Conservation (phyloP, 768 basidiomycete genomes). For the Hemileccinum impolitum region DNA sequence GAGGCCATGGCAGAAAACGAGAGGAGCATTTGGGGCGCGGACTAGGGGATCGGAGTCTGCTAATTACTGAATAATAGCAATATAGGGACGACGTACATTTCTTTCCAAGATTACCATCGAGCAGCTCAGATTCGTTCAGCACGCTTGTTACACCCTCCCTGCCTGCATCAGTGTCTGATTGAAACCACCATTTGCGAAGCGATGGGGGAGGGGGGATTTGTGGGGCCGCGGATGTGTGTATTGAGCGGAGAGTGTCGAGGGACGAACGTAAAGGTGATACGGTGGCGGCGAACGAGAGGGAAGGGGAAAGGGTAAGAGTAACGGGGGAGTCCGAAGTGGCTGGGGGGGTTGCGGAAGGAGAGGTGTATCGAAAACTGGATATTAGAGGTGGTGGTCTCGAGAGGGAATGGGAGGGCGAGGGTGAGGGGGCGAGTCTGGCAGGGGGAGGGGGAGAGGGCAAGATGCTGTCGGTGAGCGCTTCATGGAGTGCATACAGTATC, state of each 20-base stretch:
- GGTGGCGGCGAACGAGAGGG: slow-evolving; percentile 20
- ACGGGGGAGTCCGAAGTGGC: slow-evolving; percentile 23
- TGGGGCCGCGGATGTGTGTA: slow-evolving; percentile 29
- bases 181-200: slow-evolving; percentile 49
- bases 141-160: slow-evolving; percentile 33
- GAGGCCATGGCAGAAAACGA: slow-evolving; percentile 95
- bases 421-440: slow-evolving; percentile 40
- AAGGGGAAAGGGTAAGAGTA: slow-evolving; percentile 13
- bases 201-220: slow-evolving; percentile 23
- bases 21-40: slow-evolving; percentile 72
- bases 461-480: slow-evolving; percentile 43
- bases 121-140: slow-evolving; percentile 47
- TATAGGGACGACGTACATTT: slow-evolving; percentile 53
- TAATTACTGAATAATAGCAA: background rate
- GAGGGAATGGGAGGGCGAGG: slow-evolving; percentile 31
- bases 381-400: slow-evolving; percentile 50
- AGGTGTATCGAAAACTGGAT: slow-evolving; percentile 53
- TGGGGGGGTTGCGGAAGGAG: slow-evolving; percentile 61
- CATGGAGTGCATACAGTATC: slow-evolving; percentile 38
- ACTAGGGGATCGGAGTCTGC: slow-evolving; percentile 41
- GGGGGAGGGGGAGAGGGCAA: slow-evolving; percentile 41
- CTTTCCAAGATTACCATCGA: slow-evolving; percentile 39
- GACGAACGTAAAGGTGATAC: slow-evolving; percentile 42
- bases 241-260: slow-evolving; percentile 54
- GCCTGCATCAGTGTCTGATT: slow-evolving; percentile 35